Evolutionary conservation across 495 filamentous ascomycete genomes (phyloP), one percentile per base, ranked within the genome.

Genomic region (Penicillium roqueforti): DNA sequence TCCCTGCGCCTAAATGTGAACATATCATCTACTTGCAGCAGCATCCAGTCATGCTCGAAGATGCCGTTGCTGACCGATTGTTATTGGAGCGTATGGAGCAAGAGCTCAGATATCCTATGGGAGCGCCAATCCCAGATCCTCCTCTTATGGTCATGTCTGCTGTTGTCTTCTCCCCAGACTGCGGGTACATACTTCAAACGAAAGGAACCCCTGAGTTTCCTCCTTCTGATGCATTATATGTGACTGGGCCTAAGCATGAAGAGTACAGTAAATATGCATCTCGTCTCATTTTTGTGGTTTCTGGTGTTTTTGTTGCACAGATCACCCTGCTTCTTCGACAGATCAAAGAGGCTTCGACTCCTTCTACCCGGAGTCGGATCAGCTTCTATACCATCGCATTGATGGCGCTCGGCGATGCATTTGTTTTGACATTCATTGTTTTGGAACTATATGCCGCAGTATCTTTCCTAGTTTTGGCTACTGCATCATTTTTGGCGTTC

Each of bases 111-210:
- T 87, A 82, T 60, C 92, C 92, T 4, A 88, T 85, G 47, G 93
- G 93, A 1, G 86, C 84, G n/a, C 84, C 87, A 4, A 76, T 87
- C 41, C 83, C 83, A 13, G 60, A 68, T 8, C 76, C 83, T 23
- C 90, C 93, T 14, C 74, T 77, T 5, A 80, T 97, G 28, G 77
- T 80, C 47, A 89, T 96, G 81, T 93, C 89, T 9, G 84, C 89
- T 42, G 78, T 95, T 1, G 79, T 93, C 14, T 98, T 91, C 70
- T 97, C 92, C 18, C 93, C 93, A 16, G 92, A 96, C 65, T 98
- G 93, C 66, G 89, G 87, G 8, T 92, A 90, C 61, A 83, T 95
- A 31, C 80, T 98, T n/a, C 87, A 93, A 63, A 89, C 87, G 5
- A 91, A 93, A 68, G 88, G 89, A 0, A 82, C 88, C 3, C 89